These are phyloP conservation scores for Dittrichia graveolens DNA, from an alignment of 129 eudicot species.

Conservation along the genomic window DNA sequence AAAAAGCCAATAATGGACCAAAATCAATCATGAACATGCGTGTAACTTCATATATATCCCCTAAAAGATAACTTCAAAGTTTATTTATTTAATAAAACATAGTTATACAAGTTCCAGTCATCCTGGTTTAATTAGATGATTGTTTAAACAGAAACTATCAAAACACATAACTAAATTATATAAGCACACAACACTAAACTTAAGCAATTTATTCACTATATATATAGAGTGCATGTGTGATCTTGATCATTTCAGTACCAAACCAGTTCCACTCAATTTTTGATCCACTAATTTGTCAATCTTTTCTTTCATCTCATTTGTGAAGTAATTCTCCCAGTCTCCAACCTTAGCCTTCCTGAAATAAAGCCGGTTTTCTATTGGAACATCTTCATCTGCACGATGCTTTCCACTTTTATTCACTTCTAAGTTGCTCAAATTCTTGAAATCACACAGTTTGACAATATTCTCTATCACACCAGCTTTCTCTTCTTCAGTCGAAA, in stretches of 20 bases:
- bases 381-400: not conserved
- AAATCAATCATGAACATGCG: no score
- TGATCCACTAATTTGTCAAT: slow-evolving; percentile 3
- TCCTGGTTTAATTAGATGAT: no score
- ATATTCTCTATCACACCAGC: slow-evolving; percentile 4
- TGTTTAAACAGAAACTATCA: no score
- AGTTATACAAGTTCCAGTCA: no score
- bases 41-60: no score
- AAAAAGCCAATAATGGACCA: no score
- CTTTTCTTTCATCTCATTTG: slow-evolving; percentile 19
- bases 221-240: no score
- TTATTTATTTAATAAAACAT: no score
- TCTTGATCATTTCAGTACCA: not conserved
- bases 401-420: slow-evolving; percentile 18
- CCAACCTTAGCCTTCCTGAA: slow-evolving; percentile 23
- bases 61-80: no score
- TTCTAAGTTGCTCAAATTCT: slow-evolving; percentile 19
- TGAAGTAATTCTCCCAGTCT: slow-evolving; percentile 24
- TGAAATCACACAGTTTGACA: slow-evolving; percentile 11
- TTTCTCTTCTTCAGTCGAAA: slow-evolving; percentile 19
- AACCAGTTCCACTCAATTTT: slow-evolving; percentile 18
- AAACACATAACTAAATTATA: no score
- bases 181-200: no score
- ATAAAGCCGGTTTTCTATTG: slow-evolving; percentile 2
- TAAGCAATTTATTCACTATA: no score